Evolutionary conservation across 768 basidiomycete genomes (phyloP).

Genomic region (Tremella mesenterica): DNA sequence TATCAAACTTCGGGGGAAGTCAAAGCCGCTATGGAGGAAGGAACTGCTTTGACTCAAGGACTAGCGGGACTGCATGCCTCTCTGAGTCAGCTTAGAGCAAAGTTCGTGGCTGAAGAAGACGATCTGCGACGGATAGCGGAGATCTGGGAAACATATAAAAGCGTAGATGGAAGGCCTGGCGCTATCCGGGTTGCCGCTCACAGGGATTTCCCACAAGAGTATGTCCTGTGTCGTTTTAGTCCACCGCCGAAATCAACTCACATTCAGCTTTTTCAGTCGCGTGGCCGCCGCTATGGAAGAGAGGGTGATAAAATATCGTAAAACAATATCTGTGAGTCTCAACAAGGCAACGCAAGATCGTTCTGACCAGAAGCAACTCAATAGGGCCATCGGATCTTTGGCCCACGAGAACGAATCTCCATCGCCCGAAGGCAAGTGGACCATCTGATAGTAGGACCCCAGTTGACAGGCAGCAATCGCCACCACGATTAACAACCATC

Average conservation of each 20-base stretch:
- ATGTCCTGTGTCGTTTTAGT: neutral
- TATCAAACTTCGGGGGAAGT: slow-evolving; percentile 27
- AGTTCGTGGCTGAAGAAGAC: slow-evolving; percentile 22
- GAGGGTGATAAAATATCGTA: slow-evolving; percentile 24
- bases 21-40: slow-evolving; percentile 28
- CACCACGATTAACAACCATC: slow-evolving; percentile 34
- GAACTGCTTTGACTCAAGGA: slow-evolving; percentile 23
- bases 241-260: slow-evolving; percentile 2
- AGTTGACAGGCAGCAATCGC: slow-evolving; percentile 22
- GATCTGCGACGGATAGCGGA: slow-evolving; percentile 27
- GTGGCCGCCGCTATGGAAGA: slow-evolving; percentile 25
- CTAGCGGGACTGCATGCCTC: slow-evolving; percentile 10
- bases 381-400: slow-evolving; percentile 22
- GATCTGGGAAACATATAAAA: slow-evolving; percentile 29
- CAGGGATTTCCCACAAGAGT: slow-evolving; percentile 32
- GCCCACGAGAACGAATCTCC: slow-evolving; percentile 16
- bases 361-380: slow-evolving; percentile 28
- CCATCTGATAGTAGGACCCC: neutral
- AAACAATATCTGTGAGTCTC: slow-evolving; percentile 26
- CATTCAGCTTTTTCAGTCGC: slow-evolving; percentile 24
- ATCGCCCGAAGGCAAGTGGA: slow-evolving; percentile 25
- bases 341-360: neutral
- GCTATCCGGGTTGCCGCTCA: slow-evolving; percentile 20
- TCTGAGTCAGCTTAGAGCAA: slow-evolving; percentile 17
- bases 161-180: slow-evolving; percentile 27